phyloP scores from a whole-genome alignment of 2,329 filamentous ascomycete species.

The Furcasterigmium sp. region DNA sequence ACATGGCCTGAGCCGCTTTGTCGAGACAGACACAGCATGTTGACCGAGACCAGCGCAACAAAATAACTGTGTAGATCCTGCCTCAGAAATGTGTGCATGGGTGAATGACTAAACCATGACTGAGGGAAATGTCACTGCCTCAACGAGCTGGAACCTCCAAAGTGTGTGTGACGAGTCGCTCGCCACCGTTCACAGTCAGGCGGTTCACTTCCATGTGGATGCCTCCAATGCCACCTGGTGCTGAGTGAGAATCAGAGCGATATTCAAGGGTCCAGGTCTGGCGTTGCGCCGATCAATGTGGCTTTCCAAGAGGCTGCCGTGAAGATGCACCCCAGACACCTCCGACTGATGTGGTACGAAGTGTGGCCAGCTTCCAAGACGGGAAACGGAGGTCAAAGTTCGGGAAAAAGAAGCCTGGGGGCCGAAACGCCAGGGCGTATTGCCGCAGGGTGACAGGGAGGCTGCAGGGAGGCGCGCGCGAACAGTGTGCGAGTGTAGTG shows the following conservation, averaged over 20 bases:
- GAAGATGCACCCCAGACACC: not conserved
- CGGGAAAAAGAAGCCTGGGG: constrained; percentile 1
- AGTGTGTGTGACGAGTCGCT: too few relatives aligned
- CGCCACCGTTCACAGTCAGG: too few relatives aligned
- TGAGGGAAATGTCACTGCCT: not conserved
- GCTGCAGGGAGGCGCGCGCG: not conserved
- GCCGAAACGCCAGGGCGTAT: not conserved
- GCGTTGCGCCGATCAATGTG: not conserved
- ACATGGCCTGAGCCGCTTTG: too few relatives aligned
- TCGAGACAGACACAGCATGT: too few relatives aligned
- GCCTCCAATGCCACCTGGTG: too few relatives aligned
- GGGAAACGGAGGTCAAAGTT: not conserved
- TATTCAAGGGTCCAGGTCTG: too few relatives aligned
- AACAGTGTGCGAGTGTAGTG: not conserved
- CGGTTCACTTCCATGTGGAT: too few relatives aligned
- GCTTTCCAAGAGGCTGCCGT: not conserved
- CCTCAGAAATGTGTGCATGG: not conserved
- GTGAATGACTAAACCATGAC: not conserved
- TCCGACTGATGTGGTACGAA: not conserved
- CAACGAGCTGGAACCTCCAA: too few relatives aligned
- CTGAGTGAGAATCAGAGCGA: too few relatives aligned
- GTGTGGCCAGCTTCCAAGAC: not conserved
- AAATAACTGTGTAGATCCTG: too few relatives aligned
- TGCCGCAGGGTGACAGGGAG: not conserved
- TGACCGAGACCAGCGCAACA: too few relatives aligned